Evolutionary conservation across 345 rosid genomes (phyloP).

Genomic region (Acer negundo): DNA sequence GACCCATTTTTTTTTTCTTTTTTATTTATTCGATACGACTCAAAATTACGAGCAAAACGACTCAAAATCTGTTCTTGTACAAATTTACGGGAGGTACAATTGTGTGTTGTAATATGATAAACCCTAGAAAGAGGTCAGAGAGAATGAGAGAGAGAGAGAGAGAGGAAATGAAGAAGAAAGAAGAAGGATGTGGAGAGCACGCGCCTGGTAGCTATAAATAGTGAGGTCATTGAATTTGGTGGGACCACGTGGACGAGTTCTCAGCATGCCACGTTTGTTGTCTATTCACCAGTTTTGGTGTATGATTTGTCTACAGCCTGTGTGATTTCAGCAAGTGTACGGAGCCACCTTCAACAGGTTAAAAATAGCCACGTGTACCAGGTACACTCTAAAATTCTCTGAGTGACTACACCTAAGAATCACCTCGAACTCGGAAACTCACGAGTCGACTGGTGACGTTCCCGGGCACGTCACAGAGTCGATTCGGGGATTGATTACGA

Average conservation of each 20-base stretch:
- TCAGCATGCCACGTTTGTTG: background rate
- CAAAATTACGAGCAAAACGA: constrained; percentile 4
- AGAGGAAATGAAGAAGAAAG: background rate
- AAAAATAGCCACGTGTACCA: background rate
- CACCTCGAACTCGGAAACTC: background rate
- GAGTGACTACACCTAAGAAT: background rate
- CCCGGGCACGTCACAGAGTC: too few relatives aligned
- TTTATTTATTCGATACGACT: constrained; percentile 5
- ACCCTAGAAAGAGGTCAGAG: background rate
- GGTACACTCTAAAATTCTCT: background rate
- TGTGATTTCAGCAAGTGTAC: background rate
- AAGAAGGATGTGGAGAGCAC: background rate
- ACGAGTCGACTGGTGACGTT: background rate
- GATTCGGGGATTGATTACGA: too few relatives aligned
- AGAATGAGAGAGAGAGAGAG: too few relatives aligned
- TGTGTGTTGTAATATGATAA: background rate
- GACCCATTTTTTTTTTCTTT: constrained; percentile 58
- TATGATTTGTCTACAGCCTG: background rate
- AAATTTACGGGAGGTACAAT: too few relatives aligned
- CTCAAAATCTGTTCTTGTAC: background rate
- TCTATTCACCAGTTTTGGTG: background rate
- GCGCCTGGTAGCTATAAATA: background rate
- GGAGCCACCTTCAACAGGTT: background rate
- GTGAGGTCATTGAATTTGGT: background rate
- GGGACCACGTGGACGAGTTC: constrained; percentile 5